These are phyloP conservation scores for Cryptosporidium xiaoi DNA, from an alignment of 169 alveolate genomes.

Conservation along the genomic window DNA sequence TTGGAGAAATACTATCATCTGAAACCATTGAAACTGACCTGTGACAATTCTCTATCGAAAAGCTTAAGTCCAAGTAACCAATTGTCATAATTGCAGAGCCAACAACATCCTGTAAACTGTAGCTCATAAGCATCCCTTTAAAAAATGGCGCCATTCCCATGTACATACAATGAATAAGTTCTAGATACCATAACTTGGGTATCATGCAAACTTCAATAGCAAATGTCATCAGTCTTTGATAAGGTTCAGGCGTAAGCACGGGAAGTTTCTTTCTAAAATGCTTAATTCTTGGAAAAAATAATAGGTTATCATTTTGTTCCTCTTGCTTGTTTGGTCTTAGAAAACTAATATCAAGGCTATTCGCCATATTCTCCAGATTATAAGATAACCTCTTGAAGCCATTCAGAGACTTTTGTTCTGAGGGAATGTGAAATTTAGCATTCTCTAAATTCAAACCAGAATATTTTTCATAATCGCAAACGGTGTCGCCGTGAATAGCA, in stretches of 20 bases:
- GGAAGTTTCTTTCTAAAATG: slow-evolving; percentile 6
- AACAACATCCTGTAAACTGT: slow-evolving; percentile 40
- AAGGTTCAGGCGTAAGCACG: slow-evolving; percentile 39
- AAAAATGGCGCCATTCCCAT: slow-evolving; percentile 50
- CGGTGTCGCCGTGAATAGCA: too few species aligned
- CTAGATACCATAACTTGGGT: slow-evolving; percentile 59
- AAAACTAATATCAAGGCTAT: too few species aligned
- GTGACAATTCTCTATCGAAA: slow-evolving; percentile 43
- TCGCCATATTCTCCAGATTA: too few species aligned
- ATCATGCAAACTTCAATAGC: slow-evolving; percentile 64
- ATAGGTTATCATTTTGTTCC: too few species aligned
- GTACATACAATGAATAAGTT: slow-evolving; percentile 60
- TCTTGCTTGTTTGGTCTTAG: too few species aligned
- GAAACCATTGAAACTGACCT: slow-evolving; percentile 47
- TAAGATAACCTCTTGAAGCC: too few species aligned
- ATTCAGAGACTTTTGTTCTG: too few species aligned
- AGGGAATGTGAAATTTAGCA: too few species aligned
- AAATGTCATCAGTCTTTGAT: slow-evolving; percentile 54
- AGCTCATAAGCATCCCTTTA: slow-evolving; percentile 38
- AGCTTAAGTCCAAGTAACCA: slow-evolving; percentile 16
- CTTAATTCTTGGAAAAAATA: slow-evolving; percentile 6
- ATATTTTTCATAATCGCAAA: too few species aligned
- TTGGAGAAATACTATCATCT: slow-evolving; percentile 49
- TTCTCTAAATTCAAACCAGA: too few species aligned
- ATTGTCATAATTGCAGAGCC: slow-evolving; percentile 55